Evolutionary conservation across 352 stramenopile genomes (phyloP), one percentile per base, ranked within the genome.

Genomic region (Aphanomyces invadans): DNA sequence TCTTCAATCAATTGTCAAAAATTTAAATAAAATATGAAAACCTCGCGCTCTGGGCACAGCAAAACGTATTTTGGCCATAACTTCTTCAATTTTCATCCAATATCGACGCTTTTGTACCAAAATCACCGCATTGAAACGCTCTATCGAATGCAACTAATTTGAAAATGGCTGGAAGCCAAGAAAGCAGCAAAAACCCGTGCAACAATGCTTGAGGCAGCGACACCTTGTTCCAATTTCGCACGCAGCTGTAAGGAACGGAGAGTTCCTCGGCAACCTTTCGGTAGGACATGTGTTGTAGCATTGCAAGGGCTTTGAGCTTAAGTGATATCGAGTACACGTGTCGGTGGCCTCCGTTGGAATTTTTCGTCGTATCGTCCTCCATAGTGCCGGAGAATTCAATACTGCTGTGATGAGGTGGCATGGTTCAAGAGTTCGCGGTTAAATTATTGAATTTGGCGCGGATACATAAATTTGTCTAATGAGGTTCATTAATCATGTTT

Each of bases 91-190:
- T 33, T 31, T 57, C 7, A 21, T 57, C 23, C 49, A 11, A 21
- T 57, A 36, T 29, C 7, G 15, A 17, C 33, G 15, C 29, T 36
- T 31, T 28, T 36, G 29, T 57, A 25, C 15, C 49, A 57, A 57
- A 29, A 39, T 57, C 15, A 32, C 10, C 25, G 29, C 28, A 9
- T 57, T 57, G 49, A 15, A 19, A 4, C 4, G 49, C n/a, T 29
- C 49, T 57, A 57, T 57, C 49, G 49, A 36, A 36, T 32, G 25
- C 49, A 57, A 38, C 49, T 32, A 57, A 57, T 42, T 42, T 42
- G 36, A 42, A 15, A 7, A 57, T 39, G 10, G n/a, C 12, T 57
- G 29, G 23, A 32, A 15, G 4, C 25, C 29, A 57, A 57, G 49
- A n/a, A n/a, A n/a, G n/a, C n/a, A n/a, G n/a, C n/a, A n/a, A n/a